These are phyloP conservation scores for Rhododendron ovatum DNA, from an alignment of 148 eudicot genomes.

Conservation along the genomic window DNA sequence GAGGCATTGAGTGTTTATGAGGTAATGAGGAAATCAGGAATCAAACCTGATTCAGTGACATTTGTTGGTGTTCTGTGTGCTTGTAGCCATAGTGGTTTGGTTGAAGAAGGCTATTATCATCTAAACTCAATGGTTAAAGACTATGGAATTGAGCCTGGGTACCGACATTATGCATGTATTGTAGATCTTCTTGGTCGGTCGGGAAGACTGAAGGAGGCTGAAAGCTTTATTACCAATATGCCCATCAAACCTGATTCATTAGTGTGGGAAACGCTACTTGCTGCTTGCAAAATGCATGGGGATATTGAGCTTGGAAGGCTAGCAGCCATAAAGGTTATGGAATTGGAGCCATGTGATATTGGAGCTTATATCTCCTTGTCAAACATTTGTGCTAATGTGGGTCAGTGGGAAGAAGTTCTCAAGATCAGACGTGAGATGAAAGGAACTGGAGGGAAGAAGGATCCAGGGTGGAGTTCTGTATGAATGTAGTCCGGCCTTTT, in stretches of 20 bases:
- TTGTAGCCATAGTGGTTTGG: constrained; percentile 84
- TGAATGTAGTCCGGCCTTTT: constrained; percentile 17
- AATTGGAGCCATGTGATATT: constrained; percentile 55
- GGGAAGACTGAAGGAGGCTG: constrained; percentile 71
- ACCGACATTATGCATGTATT: constrained; percentile 76
- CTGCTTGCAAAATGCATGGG: constrained; percentile 86
- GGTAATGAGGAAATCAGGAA: constrained; percentile 55
- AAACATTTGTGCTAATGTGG: constrained; percentile 69
- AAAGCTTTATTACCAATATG: constrained; percentile 54
- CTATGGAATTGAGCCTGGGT: constrained; percentile 55
- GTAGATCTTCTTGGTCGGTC: constrained; percentile 90
- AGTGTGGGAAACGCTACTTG: constrained; percentile 74
- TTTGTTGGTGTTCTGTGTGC: constrained; percentile 85
- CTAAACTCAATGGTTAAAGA: constrained; percentile 67
- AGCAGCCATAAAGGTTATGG: constrained; percentile 62
- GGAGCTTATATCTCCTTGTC: constrained; percentile 61
- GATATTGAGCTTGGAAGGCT: constrained; percentile 56
- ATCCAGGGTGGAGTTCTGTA: constrained; percentile 75
- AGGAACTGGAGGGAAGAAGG: constrained; percentile 53
- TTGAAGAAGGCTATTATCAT: constrained; percentile 71
- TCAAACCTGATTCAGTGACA: constrained; percentile 78
- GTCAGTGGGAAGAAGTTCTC: constrained; percentile 74
- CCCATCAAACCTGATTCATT: constrained; percentile 60
- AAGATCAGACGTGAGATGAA: constrained; percentile 51
- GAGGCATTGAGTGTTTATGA: constrained; percentile 59